Evolutionary conservation across 441 rosid genomes (phyloP).

Genomic region (Erodium chrysanthum): DNA sequence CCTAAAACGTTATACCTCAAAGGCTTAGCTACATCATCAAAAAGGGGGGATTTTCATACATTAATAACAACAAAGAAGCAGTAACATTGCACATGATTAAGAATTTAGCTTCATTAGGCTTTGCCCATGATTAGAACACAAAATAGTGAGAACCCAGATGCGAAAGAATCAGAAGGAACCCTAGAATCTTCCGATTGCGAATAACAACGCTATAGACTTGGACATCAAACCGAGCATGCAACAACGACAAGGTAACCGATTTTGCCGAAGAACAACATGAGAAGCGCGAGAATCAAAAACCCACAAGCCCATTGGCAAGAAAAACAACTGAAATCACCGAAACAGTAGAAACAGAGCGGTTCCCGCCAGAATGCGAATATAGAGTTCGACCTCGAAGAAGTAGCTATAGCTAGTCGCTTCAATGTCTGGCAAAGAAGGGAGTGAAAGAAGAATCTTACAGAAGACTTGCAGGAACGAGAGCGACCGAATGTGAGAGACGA

Average conservation of each 20-base stretch:
- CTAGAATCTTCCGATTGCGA: not conserved
- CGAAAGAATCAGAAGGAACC: not conserved
- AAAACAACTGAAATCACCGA: not conserved
- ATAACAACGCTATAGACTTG: not conserved
- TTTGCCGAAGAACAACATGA: not conserved
- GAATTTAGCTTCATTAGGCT: not conserved
- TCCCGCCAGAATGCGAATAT: constrained; percentile 5
- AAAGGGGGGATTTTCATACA: not conserved
- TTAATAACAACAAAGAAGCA: not conserved
- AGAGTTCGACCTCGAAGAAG: not conserved
- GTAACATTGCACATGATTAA: not conserved
- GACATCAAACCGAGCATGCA: not conserved
- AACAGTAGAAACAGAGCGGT: not conserved
- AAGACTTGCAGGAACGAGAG: not conserved
- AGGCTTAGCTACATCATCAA: not conserved
- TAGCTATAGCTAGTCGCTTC: not conserved
- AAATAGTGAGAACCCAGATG: not conserved
- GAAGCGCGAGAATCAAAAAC: not conserved
- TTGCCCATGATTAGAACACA: not conserved
- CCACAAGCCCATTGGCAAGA: not conserved
- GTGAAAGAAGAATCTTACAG: constrained; percentile 1
- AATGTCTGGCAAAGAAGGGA: not conserved
- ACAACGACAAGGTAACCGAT: not conserved
- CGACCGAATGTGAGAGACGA: not conserved
- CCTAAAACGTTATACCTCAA: not conserved